phyloP scores from a whole-genome alignment of 202 grass and related monocot genomes.

The Bolboschoenoplectus hybrid region DNA sequence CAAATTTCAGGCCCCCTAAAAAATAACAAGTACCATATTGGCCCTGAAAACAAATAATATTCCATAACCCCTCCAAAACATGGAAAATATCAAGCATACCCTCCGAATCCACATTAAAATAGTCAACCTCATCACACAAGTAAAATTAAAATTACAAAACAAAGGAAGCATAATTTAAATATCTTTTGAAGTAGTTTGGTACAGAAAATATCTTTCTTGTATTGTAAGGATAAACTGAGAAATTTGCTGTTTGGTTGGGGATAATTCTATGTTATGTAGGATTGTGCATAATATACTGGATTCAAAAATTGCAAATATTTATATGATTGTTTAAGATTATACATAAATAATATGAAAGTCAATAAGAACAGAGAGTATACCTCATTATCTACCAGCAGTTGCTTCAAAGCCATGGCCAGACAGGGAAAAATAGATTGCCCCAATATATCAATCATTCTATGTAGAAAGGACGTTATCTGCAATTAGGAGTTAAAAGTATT shows the following conservation, averaged over 20 bases:
- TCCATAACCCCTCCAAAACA: background rate
- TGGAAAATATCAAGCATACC: background rate
- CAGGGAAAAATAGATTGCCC: constrained; percentile 76
- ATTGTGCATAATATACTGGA: background rate
- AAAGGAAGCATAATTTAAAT: background rate
- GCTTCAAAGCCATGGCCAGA: constrained; percentile 67
- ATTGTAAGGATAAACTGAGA: constrained; percentile 15
- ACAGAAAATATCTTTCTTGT: background rate
- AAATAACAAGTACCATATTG: background rate
- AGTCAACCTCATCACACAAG: background rate
- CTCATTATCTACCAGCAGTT: constrained; percentile 81
- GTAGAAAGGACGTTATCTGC: constrained; percentile 88
- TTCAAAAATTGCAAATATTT: background rate
- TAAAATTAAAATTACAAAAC: background rate
- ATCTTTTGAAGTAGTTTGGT: background rate
- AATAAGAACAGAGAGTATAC: constrained; percentile 47
- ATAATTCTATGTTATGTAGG: background rate
- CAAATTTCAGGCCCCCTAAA: background rate
- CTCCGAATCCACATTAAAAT: background rate
- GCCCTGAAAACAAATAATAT: background rate
- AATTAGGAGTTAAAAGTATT: constrained; percentile 44
- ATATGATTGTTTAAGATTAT: constrained; percentile 12
- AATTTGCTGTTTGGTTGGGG: background rate
- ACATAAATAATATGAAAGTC: background rate
- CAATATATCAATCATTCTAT: constrained; percentile 96